Evolutionary conservation across 805 yeast genomes (phyloP), one percentile per base, ranked within the genome.

Genomic region (Blastobotrys robertii): DNA sequence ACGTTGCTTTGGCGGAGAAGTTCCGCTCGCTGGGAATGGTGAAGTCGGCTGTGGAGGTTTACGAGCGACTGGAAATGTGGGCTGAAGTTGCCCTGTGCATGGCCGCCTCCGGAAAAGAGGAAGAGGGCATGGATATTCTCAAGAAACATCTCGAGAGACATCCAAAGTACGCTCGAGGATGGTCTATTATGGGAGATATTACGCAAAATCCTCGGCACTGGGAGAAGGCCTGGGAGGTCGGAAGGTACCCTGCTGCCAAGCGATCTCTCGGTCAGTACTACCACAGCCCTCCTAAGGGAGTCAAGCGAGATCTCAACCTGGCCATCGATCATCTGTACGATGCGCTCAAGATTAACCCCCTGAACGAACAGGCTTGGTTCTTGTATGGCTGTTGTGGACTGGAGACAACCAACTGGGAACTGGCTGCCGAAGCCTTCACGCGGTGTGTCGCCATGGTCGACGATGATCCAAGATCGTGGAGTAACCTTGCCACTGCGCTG

Each of bases 341-440:
- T 32, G 79, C 92, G 10, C 67, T 90, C 46, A 66, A 72, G 15
- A 76, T 77, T 22, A 81, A 81, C 57, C 92, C 96, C 8, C 66
- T 85, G 42, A 76, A 74, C 53, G 77, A 74, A 52, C 84, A 82
- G 13, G 82, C 90, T 30, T 87, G 97, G 95, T 90, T 79, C 58
- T 76, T 87, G 54, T 87, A 88, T 56, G 97, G 97, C 4, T 85
- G 95, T 57, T 68, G 88, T 43, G 95, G 94, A 0, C 66, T 92
- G 39, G 95, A 86, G 56, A 61, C 76, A 10, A 70, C 65, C 6
- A 77, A 81, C 51, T 84, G 73, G 65, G 82, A 79, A 16, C 62
- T 83, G 36, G 95, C 97, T 0, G 79, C 94, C 0, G 94, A 84
- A 57, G 96, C 96, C 0, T 88, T 92, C 58, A 81, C 95, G 0